Percentiles rank a stretch among this genome's conserved stretches.
Conservation (phyloP, 306 rosid species). For the Astragalus glycyphyllos region DNA sequence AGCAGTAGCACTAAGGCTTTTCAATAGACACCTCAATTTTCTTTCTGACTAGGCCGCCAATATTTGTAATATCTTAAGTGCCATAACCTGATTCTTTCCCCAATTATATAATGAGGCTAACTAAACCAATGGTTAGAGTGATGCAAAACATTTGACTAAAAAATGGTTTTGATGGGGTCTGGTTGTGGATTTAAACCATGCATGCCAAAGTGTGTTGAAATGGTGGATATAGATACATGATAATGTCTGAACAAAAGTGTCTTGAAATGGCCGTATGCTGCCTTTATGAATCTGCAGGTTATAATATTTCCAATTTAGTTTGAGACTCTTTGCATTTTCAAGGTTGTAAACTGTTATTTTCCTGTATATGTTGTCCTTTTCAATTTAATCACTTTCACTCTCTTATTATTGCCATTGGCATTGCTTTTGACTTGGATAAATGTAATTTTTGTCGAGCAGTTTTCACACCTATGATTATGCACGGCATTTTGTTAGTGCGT, state of each 20-base stretch:
- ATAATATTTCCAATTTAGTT: conserved; percentile 4
- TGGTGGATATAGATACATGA: too few species aligned
- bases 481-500: conserved; percentile 95
- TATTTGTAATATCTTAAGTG: background rate
- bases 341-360: conserved; percentile 7
- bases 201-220: too few species aligned
- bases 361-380: conserved; percentile 10
- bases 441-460: conserved; percentile 47
- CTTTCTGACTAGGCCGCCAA: background rate
- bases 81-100: background rate
- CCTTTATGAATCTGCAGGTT: background rate
- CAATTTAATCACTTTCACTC: background rate
- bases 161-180: too few species aligned
- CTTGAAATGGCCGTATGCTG: background rate
- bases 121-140: background rate
- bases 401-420: conserved; percentile 5
- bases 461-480: conserved; percentile 98
- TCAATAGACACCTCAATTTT: too few species aligned
- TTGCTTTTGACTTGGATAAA: conserved; percentile 38
- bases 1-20: too few species aligned
- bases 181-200: too few species aligned
- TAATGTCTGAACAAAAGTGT: background rate
- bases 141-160: too few species aligned
- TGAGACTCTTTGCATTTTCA: background rate
- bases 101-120: background rate